Conservation (phyloP, 2,329 filamentous ascomycete genomes). For the Stachybotrys elegans region DNA sequence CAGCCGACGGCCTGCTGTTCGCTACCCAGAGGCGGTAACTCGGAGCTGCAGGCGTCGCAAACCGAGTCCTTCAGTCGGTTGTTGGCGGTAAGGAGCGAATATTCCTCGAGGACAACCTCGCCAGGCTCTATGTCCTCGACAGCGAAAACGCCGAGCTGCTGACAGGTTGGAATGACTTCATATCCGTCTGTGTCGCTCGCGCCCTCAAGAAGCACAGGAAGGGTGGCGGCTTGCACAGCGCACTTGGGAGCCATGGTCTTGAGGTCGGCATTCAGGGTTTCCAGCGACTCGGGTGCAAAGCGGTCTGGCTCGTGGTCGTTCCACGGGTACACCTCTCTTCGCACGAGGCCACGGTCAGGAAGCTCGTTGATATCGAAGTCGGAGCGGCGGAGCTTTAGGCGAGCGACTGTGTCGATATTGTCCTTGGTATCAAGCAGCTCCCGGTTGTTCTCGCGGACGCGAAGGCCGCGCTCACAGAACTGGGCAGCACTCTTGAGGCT, state of each 20-base stretch:
- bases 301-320: constrained; percentile 65
- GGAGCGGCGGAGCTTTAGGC: constrained; percentile 40
- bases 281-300: constrained; percentile 63
- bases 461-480: constrained; percentile 60
- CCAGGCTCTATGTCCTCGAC: constrained; percentile 73
- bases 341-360: constrained; percentile 65
- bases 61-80: constrained; percentile 81
- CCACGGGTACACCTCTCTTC: constrained; percentile 67
- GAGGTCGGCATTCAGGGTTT: constrained; percentile 67
- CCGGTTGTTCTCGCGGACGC: constrained; percentile 46
- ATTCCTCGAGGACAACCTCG: constrained; percentile 74
- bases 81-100: constrained; percentile 81
- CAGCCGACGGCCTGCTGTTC: constrained; percentile 47
- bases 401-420: constrained; percentile 49
- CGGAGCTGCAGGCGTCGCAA: constrained; percentile 82
- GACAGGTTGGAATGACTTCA: constrained; percentile 53
- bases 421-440: constrained; percentile 50
- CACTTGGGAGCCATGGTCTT: constrained; percentile 71
- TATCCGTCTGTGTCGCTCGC: constrained; percentile 45
- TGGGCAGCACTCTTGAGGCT: constrained; percentile 63
- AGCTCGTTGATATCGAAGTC: constrained; percentile 49
- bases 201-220: constrained; percentile 65
- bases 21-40: constrained; percentile 56
- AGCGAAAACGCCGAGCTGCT: constrained; percentile 87
- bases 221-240: constrained; percentile 67